Evolutionary conservation across 345 rosid genomes (phyloP).

Genomic region (Balakata baccata): DNA sequence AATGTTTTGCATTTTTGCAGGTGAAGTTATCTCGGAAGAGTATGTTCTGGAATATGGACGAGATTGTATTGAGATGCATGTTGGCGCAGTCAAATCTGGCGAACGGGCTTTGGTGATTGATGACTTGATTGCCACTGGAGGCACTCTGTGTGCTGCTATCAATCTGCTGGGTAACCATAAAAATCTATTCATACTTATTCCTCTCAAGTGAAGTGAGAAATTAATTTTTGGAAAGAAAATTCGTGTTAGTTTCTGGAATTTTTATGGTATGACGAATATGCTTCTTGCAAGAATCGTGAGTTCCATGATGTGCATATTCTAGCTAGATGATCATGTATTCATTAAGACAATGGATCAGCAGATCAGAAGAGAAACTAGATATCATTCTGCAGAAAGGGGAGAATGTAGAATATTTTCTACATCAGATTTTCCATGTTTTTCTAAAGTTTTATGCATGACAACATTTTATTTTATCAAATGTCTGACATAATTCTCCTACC

Average conservation of each 20-base stretch:
- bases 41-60: constrained; percentile 82
- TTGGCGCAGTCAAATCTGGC: constrained; percentile 72
- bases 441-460: no score
- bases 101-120: constrained; percentile 88
- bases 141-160: constrained; percentile 93
- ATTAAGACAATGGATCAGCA: no score
- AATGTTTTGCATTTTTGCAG: constrained; percentile 31
- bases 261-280: background rate
- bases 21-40: constrained; percentile 80
- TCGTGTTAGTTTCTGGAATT: background rate
- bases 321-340: no score
- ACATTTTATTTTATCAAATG: no score
- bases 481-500: no score
- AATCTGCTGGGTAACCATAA: constrained; percentile 62
- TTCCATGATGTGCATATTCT: no score
- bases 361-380: background rate
- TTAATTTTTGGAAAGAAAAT: background rate
- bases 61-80: constrained; percentile 89
- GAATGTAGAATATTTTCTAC: background rate
- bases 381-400: background rate
- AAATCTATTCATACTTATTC: background rate
- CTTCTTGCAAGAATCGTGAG: no score
- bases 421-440: no score
- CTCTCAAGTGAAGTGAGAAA: background rate
- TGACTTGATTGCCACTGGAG: constrained; percentile 92